Evolutionary conservation across 2,329 filamentous ascomycete genomes (phyloP), one percentile per base, ranked within the genome.

Genomic region (Tricladium varicosporioides): DNA sequence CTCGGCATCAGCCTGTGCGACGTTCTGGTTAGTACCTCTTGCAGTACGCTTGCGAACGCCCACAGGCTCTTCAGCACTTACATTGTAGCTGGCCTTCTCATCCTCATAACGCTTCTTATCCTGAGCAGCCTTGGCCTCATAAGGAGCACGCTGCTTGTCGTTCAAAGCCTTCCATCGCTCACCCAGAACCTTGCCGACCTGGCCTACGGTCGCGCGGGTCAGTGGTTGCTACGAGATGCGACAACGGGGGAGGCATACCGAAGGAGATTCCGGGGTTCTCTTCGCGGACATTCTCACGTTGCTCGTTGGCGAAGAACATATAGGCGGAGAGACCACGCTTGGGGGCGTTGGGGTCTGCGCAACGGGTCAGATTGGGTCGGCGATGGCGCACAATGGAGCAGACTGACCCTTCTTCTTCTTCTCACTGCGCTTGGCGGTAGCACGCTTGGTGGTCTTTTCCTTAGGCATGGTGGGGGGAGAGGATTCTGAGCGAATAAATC

Each of bases 301-400:
- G 91, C 79, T 97, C 94, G 73, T 97, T 97, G 85, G 94, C 94
- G 76, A 97, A 99, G 88, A 97, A 97, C 94, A 99, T 99, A 86
- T 99, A 99, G 64, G 94, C 94, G 53, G 94, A 97, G 51, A 99
- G 91, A 81, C 93, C 94, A 78, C 94, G 92, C 92, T 97, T 99
- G 75, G 94, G 94, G 60, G 92, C 93, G 79, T 97, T 97, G 73
- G 83, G 69, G 80, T 88, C 91, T 94, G 78, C 22, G 95, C 96
- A 16, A 19, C 16, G 27, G 27, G 58, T 62, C 50, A 63, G 60
- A 22, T 56, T 40, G 47, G 14, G 14, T 45, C 53, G 44, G 52
- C 54, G 51, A 60, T 11, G 9, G 43, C 5, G 33, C 10, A 33
- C 10, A 50, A 40, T 1, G 32, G 46, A 14, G 19, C 27, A 42